Conservation (phyloP, 2,329 filamentous ascomycete genomes). For the Alternaria rosae region DNA sequence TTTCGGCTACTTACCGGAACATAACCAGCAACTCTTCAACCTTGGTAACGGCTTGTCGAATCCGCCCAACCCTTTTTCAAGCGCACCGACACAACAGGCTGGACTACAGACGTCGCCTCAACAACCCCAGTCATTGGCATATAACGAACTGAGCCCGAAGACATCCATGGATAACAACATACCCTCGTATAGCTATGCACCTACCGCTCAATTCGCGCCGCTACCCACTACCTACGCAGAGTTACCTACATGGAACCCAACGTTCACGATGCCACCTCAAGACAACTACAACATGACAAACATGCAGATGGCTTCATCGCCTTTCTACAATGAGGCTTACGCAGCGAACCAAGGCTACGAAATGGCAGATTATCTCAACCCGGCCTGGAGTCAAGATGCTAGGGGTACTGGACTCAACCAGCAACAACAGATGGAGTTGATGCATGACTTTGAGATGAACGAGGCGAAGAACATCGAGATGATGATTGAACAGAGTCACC, state of each 20-base stretch:
- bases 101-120: constrained; percentile 38
- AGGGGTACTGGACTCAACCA: constrained; percentile 67
- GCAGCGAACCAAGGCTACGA: constrained; percentile 46
- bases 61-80: constrained; percentile 23
- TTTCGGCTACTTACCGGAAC: constrained; percentile 49
- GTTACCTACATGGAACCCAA: constrained; percentile 48
- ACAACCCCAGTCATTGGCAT: constrained; percentile 31
- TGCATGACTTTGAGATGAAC: constrained; percentile 75
- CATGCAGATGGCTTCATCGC: constrained; percentile 35
- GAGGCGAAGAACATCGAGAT: constrained; percentile 50
- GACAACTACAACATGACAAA: constrained; percentile 37
- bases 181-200: constrained; percentile 39
- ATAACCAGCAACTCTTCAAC: constrained; percentile 39
- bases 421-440: constrained; percentile 82
- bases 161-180: constrained; percentile 37
- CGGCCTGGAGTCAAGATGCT: constrained; percentile 63
- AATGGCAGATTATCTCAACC: constrained; percentile 57
- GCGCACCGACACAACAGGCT: constrained; percentile 31
- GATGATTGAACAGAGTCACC: constrained; percentile 53
- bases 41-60: constrained; percentile 32
- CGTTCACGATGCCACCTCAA: constrained; percentile 44
- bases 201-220: constrained; percentile 40
- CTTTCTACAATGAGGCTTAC: constrained; percentile 45
- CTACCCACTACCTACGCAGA: constrained; percentile 49
- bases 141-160: constrained; percentile 42